Evolutionary conservation across 129 eudicot genomes (phyloP), one percentile per base, ranked within the genome.

Genomic region (Cynara cardunculus): DNA sequence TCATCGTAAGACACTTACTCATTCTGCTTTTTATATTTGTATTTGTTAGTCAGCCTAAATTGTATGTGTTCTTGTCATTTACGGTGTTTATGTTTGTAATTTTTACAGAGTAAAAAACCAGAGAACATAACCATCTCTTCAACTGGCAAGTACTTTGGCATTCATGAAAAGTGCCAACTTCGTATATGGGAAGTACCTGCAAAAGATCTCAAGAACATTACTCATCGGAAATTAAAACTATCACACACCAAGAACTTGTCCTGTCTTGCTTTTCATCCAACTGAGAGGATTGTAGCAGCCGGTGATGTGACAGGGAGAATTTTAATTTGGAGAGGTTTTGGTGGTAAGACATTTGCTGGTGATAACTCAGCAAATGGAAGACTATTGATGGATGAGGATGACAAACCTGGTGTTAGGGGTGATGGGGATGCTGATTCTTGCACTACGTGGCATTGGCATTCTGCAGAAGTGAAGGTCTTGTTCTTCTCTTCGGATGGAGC

Each of bases 391-490:
- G 76, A 88, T 81, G 88, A 74, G 5, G 99, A 90, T 71, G 97
- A 89, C 25, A 89, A 87, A 80, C 91, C 97, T 70, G 99, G 99
- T 56, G 97, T 90, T 69, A 90, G 90, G 85, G 91, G 83, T 69
- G 76, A 85, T 39, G 94, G 89, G 53, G 99, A 95, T 88, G 94
- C 97, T 27, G 97, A 92, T 73, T 90, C 97, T 66, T 90, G 97
- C 76, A 83, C 97, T 28, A 92, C 97, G n/a, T 92, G 91, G 94
- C 99, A 95, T 82, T 95, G 99, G 99, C 99, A 95, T 79, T 90
- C 99, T 75, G 82, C 94, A 39, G 90, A 95, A 90, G 96, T 95
- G 69, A 90, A 89, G 80, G 83, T 89, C 46, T 89, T 95, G 41
- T 86, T 83, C 77, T 95, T 95, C 71, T 95, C 99, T 81, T 89